These are phyloP conservation scores for Elongisporangium undulatum DNA, from an alignment of 352 stramenopile genomes.

Conservation along the genomic window DNA sequence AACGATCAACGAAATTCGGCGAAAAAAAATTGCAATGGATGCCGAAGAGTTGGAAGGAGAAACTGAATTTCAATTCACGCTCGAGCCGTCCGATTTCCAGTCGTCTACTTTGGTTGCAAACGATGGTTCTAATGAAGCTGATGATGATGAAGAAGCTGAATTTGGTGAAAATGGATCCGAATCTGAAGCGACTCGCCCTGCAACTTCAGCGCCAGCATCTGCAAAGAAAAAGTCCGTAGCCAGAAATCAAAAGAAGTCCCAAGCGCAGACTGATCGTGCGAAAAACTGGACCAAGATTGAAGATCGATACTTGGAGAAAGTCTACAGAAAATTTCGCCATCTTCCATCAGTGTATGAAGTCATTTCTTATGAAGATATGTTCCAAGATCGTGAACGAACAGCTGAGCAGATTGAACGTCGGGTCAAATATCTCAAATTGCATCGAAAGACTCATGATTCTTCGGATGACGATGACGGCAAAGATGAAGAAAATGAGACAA, in stretches of 20 bases:
- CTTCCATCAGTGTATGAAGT: slow-evolving; percentile 83
- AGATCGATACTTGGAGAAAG: slow-evolving; percentile 75
- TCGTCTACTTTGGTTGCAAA: slow-evolving; percentile 32
- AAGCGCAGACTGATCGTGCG: slow-evolving; percentile 39
- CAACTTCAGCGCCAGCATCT: not conserved
- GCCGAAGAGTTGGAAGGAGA: slow-evolving; percentile 79
- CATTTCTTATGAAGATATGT: slow-evolving; percentile 89
- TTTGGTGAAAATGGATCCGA: slow-evolving; percentile 6
- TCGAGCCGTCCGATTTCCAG: slow-evolving; percentile 58
- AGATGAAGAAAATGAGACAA: slow-evolving; percentile 14
- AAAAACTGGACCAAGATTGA: slow-evolving; percentile 85
- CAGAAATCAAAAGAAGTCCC: slow-evolving; percentile 9
- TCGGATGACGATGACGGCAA: slow-evolving; percentile 47
- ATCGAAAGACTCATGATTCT: slow-evolving; percentile 66
- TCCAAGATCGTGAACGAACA: slow-evolving; percentile 81
- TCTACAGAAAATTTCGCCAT: slow-evolving; percentile 75
- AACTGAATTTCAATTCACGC: slow-evolving; percentile 73
- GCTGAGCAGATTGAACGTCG: slow-evolving; percentile 81
- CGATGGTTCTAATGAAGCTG: not conserved
- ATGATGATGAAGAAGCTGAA: slow-evolving; percentile 22
- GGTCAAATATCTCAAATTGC: slow-evolving; percentile 78
- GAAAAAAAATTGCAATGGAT: slow-evolving; percentile 65
- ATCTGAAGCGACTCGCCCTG: not conserved
- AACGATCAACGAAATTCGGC: slow-evolving; percentile 56
- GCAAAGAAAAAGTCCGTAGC: slow-evolving; percentile 11